A percentile compares a stretch with the other conserved stretches of the same genome.
These are phyloP conservation scores for Leccinellum luteum DNA, from an alignment of 768 basidiomycete species.

Conservation along the genomic window DNA sequence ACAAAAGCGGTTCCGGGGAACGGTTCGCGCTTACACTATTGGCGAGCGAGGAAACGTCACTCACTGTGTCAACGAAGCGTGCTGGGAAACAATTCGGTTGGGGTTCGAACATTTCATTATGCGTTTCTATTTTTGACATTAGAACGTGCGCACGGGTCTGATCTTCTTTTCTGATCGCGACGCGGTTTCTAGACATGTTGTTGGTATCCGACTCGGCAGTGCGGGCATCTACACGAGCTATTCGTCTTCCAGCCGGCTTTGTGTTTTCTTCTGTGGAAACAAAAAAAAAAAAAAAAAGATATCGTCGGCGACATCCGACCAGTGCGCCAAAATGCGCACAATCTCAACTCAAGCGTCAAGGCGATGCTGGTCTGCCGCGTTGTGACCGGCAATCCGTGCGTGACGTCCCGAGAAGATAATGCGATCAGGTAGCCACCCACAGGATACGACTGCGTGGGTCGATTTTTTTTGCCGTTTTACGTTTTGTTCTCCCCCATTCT, in stretches of 20 bases:
- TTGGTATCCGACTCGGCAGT: conserved; percentile 24
- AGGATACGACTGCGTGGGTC: conserved; percentile 24
- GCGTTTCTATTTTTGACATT: neutral
- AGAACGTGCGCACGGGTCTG: too few species aligned
- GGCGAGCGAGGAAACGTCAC: conserved; percentile 20
- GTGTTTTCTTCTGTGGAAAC: neutral
- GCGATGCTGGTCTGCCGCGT: conserved; percentile 26
- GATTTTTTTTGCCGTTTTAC: neutral
- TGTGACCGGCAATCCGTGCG: conserved; percentile 15
- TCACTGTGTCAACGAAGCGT: conserved; percentile 11
- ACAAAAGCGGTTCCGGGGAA: conserved; percentile 23
- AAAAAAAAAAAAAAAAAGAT: neutral
- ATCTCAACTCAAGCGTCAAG: conserved; percentile 9
- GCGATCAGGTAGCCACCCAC: conserved; percentile 12
- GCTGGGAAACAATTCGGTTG: conserved; percentile 19
- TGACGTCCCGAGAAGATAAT: conserved; percentile 5
- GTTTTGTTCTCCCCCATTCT: neutral
- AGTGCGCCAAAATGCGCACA: conserved; percentile 13
- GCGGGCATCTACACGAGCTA: conserved; percentile 25
- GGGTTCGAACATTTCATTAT: conserved; percentile 20
- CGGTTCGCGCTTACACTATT: conserved; percentile 20
- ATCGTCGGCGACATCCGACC: neutral
- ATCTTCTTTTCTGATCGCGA: conserved; percentile 6
- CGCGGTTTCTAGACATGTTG: conserved; percentile 1
- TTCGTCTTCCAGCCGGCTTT: conserved; percentile 20